Percentiles rank a stretch among this genome's conserved stretches.
Conservation (phyloP, 371 early-diverging fungal species). For the Basidiobolus heterosporus region DNA sequence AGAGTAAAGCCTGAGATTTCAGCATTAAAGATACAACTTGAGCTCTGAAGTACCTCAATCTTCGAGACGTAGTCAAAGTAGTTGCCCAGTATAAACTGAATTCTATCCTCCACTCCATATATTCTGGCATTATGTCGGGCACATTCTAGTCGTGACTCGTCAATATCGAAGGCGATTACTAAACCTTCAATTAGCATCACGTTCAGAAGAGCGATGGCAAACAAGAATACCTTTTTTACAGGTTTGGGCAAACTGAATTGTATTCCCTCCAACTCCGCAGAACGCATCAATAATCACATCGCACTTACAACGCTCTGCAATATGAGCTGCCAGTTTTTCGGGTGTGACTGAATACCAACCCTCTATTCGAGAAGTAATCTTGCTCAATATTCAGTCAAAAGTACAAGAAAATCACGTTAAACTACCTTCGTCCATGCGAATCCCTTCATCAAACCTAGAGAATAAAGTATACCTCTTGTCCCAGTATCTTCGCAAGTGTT, state of each 20-base stretch:
- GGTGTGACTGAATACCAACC: slow-evolving; percentile 95
- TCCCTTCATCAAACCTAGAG: not conserved
- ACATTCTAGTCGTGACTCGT: slow-evolving; percentile 57
- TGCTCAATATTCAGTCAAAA: too few species aligned
- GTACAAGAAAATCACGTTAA: too few species aligned
- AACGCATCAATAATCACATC: slow-evolving; percentile 78
- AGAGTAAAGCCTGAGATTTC: too few species aligned
- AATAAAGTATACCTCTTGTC: not conserved
- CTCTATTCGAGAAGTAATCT: too few species aligned
- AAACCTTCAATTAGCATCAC: too few species aligned
- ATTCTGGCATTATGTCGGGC: slow-evolving; percentile 73
- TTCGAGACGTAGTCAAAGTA: slow-evolving; percentile 23
- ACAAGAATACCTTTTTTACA: not conserved
- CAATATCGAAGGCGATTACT: slow-evolving; percentile 88
- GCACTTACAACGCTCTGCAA: slow-evolving; percentile 53
- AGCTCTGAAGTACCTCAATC: not conserved
- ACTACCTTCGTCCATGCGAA: not conserved
- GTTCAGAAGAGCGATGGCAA: too few species aligned
- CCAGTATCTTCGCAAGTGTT: not conserved
- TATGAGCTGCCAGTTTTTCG: slow-evolving; percentile 69
- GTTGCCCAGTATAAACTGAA: slow-evolving; percentile 78
- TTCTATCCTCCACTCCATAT: slow-evolving; percentile 79
- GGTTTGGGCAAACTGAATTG: slow-evolving; percentile 29
- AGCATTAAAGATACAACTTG: too few species aligned
- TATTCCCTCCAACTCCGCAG: slow-evolving; percentile 91